Evolutionary conservation across 805 yeast genomes (phyloP), one percentile per base, ranked within the genome.

Genomic region (Pichia cabralensis): DNA sequence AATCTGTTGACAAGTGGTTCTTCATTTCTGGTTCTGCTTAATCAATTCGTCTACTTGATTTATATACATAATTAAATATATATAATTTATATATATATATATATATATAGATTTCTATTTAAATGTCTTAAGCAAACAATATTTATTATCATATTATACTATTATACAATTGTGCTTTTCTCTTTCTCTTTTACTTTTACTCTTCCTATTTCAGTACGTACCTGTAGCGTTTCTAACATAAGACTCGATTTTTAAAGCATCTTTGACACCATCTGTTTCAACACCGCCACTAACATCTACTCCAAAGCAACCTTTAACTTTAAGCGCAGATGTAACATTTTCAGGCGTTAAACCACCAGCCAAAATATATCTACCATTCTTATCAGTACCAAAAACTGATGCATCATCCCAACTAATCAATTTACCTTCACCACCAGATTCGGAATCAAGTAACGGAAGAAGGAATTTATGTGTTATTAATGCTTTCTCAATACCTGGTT

Each of bases 1-100:
- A 82, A 65, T 84, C 96, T 37, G 68, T 89, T 59, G 97, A 89
- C 74, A 89, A 89, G 69, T 89, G 98, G 98, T 89, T 92, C 75
- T 89, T 76, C 77, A 89, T 89, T 58, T 84, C 89, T 41, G 92
- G 89, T 65, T 67, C 74, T 45, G 67, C 68, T 52, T 65, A 46
- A 49, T 19, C 22, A 25, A 28, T 20, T 23, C 28, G 16, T n/a
- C n/a, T n/a, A n/a, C n/a, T n/a, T n/a, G n/a, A n/a, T n/a, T n/a
- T n/a, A n/a, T n/a, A n/a, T n/a, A n/a, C n/a, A n/a, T n/a, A n/a
- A n/a, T n/a, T n/a, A n/a, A n/a, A n/a, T n/a, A n/a, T n/a, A n/a
- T n/a, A n/a, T n/a, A n/a, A 14, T 25, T 21, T 21, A 26, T 26
- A 22, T 30, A n/a, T 35, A 22, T 28, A 33, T n/a, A 17, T 20